These are phyloP conservation scores for Aspergillus fijiensis DNA, from an alignment of 2,329 filamentous ascomycete species.

Conservation along the genomic window DNA sequence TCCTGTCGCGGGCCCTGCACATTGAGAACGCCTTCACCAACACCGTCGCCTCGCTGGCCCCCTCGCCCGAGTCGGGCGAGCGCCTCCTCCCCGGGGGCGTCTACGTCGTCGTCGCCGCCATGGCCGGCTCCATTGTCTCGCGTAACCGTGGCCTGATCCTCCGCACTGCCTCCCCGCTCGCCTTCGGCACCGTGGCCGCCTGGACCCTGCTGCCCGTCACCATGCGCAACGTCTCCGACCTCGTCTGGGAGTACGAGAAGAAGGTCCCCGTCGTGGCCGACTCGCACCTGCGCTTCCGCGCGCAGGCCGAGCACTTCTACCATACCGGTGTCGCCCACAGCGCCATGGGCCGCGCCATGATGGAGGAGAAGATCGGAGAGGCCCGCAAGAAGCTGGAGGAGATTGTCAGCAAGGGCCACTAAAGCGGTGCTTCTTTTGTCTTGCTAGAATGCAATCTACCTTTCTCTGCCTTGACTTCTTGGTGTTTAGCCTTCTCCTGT, in stretches of 20 bases:
- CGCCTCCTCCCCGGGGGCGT: slow-evolving; percentile 83
- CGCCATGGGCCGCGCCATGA: slow-evolving; percentile 66
- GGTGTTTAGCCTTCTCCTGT: slow-evolving; percentile 10
- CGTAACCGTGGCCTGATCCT: slow-evolving; percentile 84
- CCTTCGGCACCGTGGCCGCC: slow-evolving; percentile 77
- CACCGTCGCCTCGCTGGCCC: slow-evolving; percentile 85
- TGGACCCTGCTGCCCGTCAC: slow-evolving; percentile 86
- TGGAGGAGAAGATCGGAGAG: slow-evolving; percentile 77
- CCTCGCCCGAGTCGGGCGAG: slow-evolving; percentile 81
- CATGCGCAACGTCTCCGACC: slow-evolving; percentile 80
- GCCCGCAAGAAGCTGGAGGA: slow-evolving; percentile 76
- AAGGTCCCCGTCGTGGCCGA: slow-evolving; percentile 79
- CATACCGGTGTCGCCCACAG: slow-evolving; percentile 73
- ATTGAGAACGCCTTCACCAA: slow-evolving; percentile 87
- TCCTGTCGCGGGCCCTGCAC: slow-evolving; percentile 76
- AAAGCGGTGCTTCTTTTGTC: slow-evolving; percentile 28
- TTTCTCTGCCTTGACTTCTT: neutral
- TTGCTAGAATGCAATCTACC: too few species aligned
- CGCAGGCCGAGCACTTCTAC: slow-evolving; percentile 67
- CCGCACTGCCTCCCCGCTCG: slow-evolving; percentile 71
- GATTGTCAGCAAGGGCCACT: slow-evolving; percentile 90
- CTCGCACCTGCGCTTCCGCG: slow-evolving; percentile 70
- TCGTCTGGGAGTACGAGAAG: slow-evolving; percentile 92
- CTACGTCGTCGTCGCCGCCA: slow-evolving; percentile 89
- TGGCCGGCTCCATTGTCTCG: slow-evolving; percentile 90